Conservation (phyloP, 306 rosid species). For the Vigna hirtella region DNA sequence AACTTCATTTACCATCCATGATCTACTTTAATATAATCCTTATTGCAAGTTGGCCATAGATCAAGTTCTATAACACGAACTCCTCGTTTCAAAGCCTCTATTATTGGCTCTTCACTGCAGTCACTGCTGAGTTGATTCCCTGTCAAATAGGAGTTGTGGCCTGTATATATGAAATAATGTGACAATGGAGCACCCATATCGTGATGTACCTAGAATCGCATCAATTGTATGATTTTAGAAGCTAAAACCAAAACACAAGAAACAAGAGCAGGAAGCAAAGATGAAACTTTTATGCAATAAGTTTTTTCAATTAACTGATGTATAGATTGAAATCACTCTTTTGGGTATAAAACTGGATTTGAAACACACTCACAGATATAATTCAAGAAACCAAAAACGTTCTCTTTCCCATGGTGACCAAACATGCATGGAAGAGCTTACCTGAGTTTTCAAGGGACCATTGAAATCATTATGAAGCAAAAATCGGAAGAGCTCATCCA, state of each 20-base stretch:
- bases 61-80: slow-evolving; percentile 88
- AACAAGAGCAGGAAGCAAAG: background rate
- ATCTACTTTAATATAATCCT: slow-evolving; percentile 75
- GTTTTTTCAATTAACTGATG: too few species aligned
- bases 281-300: background rate
- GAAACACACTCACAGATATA: background rate
- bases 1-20: slow-evolving; percentile 81
- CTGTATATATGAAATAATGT: slow-evolving; percentile 94
- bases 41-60: slow-evolving; percentile 85
- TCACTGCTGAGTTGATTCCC: slow-evolving; percentile 96
- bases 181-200: slow-evolving; percentile 92
- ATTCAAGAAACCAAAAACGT: slow-evolving; percentile 2
- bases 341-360: background rate
- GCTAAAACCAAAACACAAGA: background rate
- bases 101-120: slow-evolving; percentile 85
- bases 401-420: slow-evolving; percentile 4
- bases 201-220: slow-evolving; percentile 77
- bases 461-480: slow-evolving; percentile 64
- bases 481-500: slow-evolving; percentile 67
- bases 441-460: slow-evolving; percentile 67
- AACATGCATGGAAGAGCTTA: slow-evolving; percentile 37
- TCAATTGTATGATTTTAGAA: slow-evolving; percentile 26
- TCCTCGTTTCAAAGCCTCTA: slow-evolving; percentile 72
- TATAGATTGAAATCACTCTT: too few species aligned
- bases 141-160: slow-evolving; percentile 91